Evolutionary conservation across 1,284 basidiomycete species (phyloP).

Genomic region (Cryptococcus sp.): DNA sequence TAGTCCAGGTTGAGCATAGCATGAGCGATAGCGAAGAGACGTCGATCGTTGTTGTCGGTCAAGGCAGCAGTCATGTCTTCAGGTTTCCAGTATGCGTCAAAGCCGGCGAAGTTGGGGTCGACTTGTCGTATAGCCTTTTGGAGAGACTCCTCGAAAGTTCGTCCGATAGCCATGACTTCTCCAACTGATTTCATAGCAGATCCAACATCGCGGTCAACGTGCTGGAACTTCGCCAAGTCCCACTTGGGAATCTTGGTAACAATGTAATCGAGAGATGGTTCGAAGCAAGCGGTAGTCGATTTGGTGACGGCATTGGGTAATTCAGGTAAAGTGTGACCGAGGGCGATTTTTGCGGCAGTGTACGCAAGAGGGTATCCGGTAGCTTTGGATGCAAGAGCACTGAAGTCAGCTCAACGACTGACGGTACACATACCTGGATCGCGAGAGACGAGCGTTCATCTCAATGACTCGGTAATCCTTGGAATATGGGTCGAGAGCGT

Average conservation of each 20-base stretch:
- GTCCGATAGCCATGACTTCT: slow-evolving; percentile 99
- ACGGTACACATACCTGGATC: slow-evolving; percentile 53
- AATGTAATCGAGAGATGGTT: slow-evolving; percentile 99
- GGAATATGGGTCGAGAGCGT: slow-evolving; percentile 89
- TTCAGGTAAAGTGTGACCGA: slow-evolving; percentile 96
- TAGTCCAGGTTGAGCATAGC: slow-evolving; percentile 85
- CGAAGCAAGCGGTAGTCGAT: slow-evolving; percentile 98
- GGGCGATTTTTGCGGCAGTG: slow-evolving; percentile 98
- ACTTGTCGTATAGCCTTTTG: slow-evolving; percentile 99
- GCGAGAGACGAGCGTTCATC: slow-evolving; percentile 78
- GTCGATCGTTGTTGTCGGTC: slow-evolving; percentile 65
- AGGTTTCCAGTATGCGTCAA: slow-evolving; percentile 61
- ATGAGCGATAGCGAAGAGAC: slow-evolving; percentile 94
- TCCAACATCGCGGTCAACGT: slow-evolving; percentile 89
- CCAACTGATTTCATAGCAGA: slow-evolving; percentile 99
- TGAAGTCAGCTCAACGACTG: slow-evolving; percentile 29
- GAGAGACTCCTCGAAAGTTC: slow-evolving; percentile 97
- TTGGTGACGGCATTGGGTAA: slow-evolving; percentile 98
- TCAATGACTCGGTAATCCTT: slow-evolving; percentile 98
- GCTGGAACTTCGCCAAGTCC: slow-evolving; percentile 98
- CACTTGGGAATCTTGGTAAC: slow-evolving; percentile 99
- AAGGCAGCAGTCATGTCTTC: slow-evolving; percentile 80
- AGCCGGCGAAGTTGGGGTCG: slow-evolving; percentile 72
- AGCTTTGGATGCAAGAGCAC: slow-evolving; percentile 95
- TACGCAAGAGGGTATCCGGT: slow-evolving; percentile 99